These are phyloP conservation scores for Crithidia brevicula DNA, from an alignment of 208 protist genomes.

Conservation along the genomic window DNA sequence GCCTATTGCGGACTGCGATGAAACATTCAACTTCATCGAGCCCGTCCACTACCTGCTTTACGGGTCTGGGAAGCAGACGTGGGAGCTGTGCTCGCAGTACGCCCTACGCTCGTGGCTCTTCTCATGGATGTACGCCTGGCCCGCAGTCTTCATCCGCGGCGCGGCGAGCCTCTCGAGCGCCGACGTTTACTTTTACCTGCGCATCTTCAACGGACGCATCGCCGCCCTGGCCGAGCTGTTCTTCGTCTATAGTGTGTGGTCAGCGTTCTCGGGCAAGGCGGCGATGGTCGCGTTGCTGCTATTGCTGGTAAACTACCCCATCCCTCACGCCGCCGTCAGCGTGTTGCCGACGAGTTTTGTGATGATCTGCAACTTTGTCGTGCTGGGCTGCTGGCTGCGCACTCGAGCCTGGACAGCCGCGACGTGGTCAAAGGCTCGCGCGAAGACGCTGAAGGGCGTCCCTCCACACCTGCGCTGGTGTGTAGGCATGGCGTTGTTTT, in stretches of 20 bases:
- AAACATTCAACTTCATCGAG: slow-evolving; percentile 97
- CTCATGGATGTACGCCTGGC: slow-evolving; percentile 77
- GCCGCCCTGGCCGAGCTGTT: slow-evolving; percentile 53
- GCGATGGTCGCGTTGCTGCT: slow-evolving; percentile 57
- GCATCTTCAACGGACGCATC: slow-evolving; percentile 59
- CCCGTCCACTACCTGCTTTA: slow-evolving; percentile 94
- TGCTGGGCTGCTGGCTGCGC: slow-evolving; percentile 67
- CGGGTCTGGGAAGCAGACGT: slow-evolving; percentile 95
- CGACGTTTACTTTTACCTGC: slow-evolving; percentile 71
- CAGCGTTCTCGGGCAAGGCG: slow-evolving; percentile 41
- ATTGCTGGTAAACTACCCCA: slow-evolving; percentile 66
- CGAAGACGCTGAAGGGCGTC: not conserved
- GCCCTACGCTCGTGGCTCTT: slow-evolving; percentile 93
- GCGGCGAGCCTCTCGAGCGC: slow-evolving; percentile 39
- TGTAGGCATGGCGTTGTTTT: slow-evolving; percentile 45
- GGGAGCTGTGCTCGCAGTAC: slow-evolving; percentile 94
- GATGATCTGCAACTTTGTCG: slow-evolving; percentile 83
- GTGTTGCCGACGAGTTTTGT: slow-evolving; percentile 88
- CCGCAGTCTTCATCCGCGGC: slow-evolving; percentile 34
- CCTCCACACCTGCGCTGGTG: slow-evolving; percentile 1
- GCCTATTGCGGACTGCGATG: slow-evolving; percentile 95
- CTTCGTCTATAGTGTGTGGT: slow-evolving; percentile 65
- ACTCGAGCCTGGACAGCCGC: slow-evolving; percentile 14
- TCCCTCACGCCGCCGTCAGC: slow-evolving; percentile 71
- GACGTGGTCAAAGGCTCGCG: not conserved